A percentile compares a stretch with the other conserved stretches of the same genome.
Conservation (phyloP, 202 grass and related monocot species). For the Panicum hallii region DNA sequence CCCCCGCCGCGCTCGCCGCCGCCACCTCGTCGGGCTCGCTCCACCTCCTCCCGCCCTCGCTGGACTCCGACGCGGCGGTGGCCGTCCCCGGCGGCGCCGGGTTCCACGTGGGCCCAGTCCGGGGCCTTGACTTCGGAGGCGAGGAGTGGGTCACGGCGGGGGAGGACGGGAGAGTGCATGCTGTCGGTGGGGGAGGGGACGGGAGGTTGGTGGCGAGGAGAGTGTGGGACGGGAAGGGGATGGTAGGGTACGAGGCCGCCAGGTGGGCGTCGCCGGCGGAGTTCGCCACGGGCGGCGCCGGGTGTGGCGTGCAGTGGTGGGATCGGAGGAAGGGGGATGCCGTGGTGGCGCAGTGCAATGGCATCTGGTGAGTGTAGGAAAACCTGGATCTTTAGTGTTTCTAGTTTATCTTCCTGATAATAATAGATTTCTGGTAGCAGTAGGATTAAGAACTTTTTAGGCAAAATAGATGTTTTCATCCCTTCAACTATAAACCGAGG, state of each 20-base stretch:
- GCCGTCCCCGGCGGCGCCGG: constrained; percentile 56
- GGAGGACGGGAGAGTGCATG: constrained; percentile 79
- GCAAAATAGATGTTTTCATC: no score
- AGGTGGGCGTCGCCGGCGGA: constrained; percentile 74
- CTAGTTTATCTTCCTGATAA: not conserved
- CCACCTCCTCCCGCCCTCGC: constrained; percentile 65
- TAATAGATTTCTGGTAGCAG: not conserved
- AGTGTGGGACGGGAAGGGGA: constrained; percentile 70
- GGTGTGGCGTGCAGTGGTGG: constrained; percentile 89
- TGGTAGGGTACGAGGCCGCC: constrained; percentile 66
- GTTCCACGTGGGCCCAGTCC: constrained; percentile 74
- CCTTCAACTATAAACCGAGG: no score
- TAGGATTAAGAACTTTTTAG: not conserved
- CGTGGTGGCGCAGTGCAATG: constrained; percentile 66
- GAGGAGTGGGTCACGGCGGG: constrained; percentile 71
- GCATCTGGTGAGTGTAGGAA: constrained; percentile 64
- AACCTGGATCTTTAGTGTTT: not conserved
- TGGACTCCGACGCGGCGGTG: constrained; percentile 54
- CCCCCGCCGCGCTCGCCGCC: constrained; percentile 49
- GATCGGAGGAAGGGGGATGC: constrained; percentile 77
- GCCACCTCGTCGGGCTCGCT: constrained; percentile 67
- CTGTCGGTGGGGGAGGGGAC: constrained; percentile 50
- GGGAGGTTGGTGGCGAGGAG: constrained; percentile 47
- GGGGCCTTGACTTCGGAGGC: constrained; percentile 64
- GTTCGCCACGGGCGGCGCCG: constrained; percentile 76